Conservation (phyloP, 2,329 filamentous ascomycete species). For the Neofusicoccum parvum region DNA sequence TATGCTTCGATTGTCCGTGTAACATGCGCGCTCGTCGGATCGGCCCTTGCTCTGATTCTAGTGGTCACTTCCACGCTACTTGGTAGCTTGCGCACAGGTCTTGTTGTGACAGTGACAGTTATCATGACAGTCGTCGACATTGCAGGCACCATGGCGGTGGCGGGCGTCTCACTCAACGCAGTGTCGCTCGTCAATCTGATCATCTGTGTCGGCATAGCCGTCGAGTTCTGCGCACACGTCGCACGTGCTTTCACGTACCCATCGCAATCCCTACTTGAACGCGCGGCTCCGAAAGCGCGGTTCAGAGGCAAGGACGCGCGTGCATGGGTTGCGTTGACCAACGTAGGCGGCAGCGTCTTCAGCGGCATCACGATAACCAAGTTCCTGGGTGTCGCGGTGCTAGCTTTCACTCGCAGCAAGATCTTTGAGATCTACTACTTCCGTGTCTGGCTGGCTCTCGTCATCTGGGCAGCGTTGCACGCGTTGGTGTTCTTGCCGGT, state of each 20-base stretch:
- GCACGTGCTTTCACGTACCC: slow-evolving; percentile 96
- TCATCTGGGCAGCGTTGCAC: slow-evolving; percentile 85
- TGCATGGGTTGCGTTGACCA: slow-evolving; percentile 90
- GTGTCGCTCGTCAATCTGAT: slow-evolving; percentile 94
- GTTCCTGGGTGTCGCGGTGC: slow-evolving; percentile 83
- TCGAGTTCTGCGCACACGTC: slow-evolving; percentile 97
- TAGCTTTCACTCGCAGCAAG: slow-evolving; percentile 94
- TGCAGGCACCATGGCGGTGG: slow-evolving; percentile 89
- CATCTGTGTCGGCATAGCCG: slow-evolving; percentile 93
- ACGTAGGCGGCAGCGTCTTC: slow-evolving; percentile 92
- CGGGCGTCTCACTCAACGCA: slow-evolving; percentile 87
- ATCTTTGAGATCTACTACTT: slow-evolving; percentile 99
- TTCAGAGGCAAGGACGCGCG: slow-evolving; percentile 83
- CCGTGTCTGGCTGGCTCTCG: slow-evolving; percentile 89
- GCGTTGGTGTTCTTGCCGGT: slow-evolving; percentile 91
- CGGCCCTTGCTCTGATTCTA: slow-evolving; percentile 84
- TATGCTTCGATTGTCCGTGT: slow-evolving; percentile 83
- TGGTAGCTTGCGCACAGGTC: slow-evolving; percentile 78
- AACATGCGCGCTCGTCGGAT: slow-evolving; percentile 76
- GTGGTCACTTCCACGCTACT: slow-evolving; percentile 77
- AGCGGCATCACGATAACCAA: slow-evolving; percentile 97
- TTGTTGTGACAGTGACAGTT: slow-evolving; percentile 83
- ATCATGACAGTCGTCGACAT: slow-evolving; percentile 94
- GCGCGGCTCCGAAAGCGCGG: slow-evolving; percentile 68
- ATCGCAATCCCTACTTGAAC: slow-evolving; percentile 77